These are phyloP conservation scores for Hypoxylon sp. DNA, from an alignment of 2,329 filamentous ascomycete genomes.

Conservation along the genomic window DNA sequence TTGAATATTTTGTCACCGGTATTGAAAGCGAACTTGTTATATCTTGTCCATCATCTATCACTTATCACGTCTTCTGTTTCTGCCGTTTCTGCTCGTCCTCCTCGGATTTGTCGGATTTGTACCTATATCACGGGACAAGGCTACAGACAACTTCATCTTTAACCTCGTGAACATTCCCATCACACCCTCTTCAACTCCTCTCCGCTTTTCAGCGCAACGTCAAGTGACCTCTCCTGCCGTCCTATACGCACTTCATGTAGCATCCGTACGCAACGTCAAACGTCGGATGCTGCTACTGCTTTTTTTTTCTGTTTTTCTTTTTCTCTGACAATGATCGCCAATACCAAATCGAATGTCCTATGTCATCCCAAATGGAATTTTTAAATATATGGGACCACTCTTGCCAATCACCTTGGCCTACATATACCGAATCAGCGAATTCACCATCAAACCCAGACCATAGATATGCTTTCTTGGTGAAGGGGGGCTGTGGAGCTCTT, in stretches of 20 bases:
- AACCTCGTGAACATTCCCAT: conserved; percentile 40
- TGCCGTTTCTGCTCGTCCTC: background rate
- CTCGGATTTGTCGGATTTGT: no score
- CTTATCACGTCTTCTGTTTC: background rate
- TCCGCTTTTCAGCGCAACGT: conserved; percentile 33
- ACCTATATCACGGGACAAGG: conserved; percentile 38
- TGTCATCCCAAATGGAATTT: background rate
- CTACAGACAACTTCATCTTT: conserved; percentile 20
- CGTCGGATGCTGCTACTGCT: conserved; percentile 1
- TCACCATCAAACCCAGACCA: conserved; percentile 1
- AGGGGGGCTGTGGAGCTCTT: conserved; percentile 24
- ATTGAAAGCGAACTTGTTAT: background rate
- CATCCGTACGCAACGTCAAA: conserved; percentile 19
- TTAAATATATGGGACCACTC: conserved; percentile 1
- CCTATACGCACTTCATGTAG: conserved; percentile 14
- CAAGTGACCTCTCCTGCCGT: conserved; percentile 39
- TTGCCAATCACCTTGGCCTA: background rate
- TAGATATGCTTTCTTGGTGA: conserved; percentile 16
- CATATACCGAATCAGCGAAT: conserved; percentile 12
- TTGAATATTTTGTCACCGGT: no score
- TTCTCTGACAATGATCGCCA: background rate
- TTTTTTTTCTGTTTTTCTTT: background rate
- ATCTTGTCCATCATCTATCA: background rate
- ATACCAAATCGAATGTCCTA: background rate
- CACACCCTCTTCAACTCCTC: conserved; percentile 38